Conservation (phyloP, 1,139 yeast genomes). For the Groenewaldozyma auringiensis region DNA sequence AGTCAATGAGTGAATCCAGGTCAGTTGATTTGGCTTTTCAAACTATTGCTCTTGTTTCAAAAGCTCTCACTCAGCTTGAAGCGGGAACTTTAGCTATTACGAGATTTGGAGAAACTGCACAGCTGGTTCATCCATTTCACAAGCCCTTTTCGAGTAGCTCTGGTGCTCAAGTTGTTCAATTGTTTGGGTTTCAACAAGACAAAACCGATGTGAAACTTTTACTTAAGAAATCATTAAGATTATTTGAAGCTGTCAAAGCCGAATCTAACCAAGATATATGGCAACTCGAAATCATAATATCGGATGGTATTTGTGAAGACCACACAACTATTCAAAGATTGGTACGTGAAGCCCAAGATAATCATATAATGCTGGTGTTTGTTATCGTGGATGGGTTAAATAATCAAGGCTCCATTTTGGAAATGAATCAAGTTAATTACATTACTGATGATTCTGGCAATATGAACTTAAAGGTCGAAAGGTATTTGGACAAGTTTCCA, state of each 20-base stretch:
- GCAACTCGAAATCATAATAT: conserved; percentile 87
- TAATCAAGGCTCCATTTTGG: conserved; percentile 78
- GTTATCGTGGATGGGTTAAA: conserved; percentile 88
- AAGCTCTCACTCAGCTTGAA: conserved; percentile 88
- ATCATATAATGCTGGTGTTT: conserved; percentile 89
- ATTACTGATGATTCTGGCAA: conserved; percentile 62
- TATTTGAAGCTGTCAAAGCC: conserved; percentile 60
- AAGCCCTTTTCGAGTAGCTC: conserved; percentile 75
- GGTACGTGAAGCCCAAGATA: conserved; percentile 88
- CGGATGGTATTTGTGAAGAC: conserved; percentile 96
- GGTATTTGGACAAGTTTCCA: conserved; percentile 89
- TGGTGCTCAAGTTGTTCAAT: conserved; percentile 77
- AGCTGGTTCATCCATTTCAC: conserved; percentile 85
- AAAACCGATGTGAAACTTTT: conserved; percentile 75
- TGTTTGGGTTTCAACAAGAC: conserved; percentile 87
- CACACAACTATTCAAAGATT: conserved; percentile 74
- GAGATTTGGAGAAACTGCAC: conserved; percentile 79
- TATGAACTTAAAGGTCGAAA: conserved; percentile 66
- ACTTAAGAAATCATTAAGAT: conserved; percentile 60
- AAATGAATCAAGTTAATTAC: conserved; percentile 89
- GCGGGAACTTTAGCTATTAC: conserved; percentile 90
- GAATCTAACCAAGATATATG: conserved; percentile 52
- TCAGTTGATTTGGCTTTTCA: conserved; percentile 89
- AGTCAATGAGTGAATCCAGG: conserved; percentile 92
- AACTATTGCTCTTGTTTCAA: conserved; percentile 87